A percentile compares a stretch with the other conserved stretches of the same genome.
Evolutionary conservation across 441 rosid genomes (phyloP).

Genomic region (Pelargonium cotyledonis): DNA sequence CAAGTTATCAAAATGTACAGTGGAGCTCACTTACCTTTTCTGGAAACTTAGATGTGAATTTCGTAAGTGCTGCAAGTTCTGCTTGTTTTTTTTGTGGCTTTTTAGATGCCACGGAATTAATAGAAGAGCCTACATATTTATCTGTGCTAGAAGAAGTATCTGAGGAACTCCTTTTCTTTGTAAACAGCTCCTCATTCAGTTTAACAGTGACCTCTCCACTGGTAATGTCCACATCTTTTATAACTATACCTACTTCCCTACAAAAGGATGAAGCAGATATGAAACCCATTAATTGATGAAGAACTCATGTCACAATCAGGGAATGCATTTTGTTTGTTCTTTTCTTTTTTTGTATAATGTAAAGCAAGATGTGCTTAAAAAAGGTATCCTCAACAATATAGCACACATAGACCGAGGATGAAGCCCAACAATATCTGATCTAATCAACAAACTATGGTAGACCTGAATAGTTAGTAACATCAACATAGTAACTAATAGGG

Average conservation of each 20-base stretch:
- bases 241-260: slow-evolving; percentile 76
- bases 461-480: neutral
- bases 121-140: slow-evolving; percentile 25
- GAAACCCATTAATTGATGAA: slow-evolving; percentile 18
- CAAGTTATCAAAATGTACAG: neutral
- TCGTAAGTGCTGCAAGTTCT: slow-evolving; percentile 43
- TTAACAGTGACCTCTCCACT: slow-evolving; percentile 67
- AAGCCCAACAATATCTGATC: neutral
- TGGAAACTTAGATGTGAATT: slow-evolving; percentile 64
- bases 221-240: slow-evolving; percentile 55
- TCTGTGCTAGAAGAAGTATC: slow-evolving; percentile 35
- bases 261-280: slow-evolving; percentile 24
- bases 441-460: neutral
- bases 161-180: slow-evolving; percentile 47
- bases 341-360: neutral
- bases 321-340: neutral
- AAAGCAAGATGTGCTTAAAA: neutral
- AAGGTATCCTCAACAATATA: neutral
- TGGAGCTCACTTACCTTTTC: slow-evolving; percentile 61
- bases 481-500: slow-evolving; percentile 16
- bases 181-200: slow-evolving; percentile 69
- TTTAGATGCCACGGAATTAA: slow-evolving; percentile 33
- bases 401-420: neutral
- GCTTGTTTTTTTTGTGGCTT: slow-evolving; percentile 43
- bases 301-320: slow-evolving; percentile 6